Percentiles rank a stretch among this genome's conserved stretches.
Evolutionary conservation across 179 eudicot genomes (phyloP).

Genomic region (Actinidia arguta): DNA sequence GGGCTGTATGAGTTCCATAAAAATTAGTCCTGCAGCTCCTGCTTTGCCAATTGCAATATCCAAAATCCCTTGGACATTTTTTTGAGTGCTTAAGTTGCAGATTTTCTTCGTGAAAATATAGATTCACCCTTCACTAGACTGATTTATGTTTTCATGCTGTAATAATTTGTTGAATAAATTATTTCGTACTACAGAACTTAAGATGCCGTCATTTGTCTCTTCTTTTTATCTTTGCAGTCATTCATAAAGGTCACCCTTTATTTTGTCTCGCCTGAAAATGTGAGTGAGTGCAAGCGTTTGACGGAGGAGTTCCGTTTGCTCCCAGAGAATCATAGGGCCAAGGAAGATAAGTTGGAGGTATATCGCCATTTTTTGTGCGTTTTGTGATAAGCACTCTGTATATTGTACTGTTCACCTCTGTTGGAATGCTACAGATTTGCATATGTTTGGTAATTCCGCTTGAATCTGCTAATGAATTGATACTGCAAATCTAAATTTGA

Average conservation of each 20-base stretch:
- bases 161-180: background rate
- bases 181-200: background rate
- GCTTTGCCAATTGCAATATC: too few relatives aligned
- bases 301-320: slow-evolving; percentile 69
- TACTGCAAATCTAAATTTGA: background rate
- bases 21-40: too few relatives aligned
- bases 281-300: slow-evolving; percentile 59
- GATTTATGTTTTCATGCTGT: background rate
- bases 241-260: slow-evolving; percentile 77
- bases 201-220: background rate
- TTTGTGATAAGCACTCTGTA: background rate
- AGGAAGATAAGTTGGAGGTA: background rate
- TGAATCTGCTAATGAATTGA: background rate
- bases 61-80: too few relatives aligned
- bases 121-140: too few relatives aligned
- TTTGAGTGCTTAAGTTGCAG: too few relatives aligned
- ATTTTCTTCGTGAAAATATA: too few relatives aligned
- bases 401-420: background rate
- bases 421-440: background rate
- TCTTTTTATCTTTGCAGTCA: slow-evolving; percentile 40
- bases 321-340: slow-evolving; percentile 57
- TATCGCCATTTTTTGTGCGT: background rate
- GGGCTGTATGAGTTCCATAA: too few relatives aligned
- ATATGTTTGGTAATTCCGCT: background rate
- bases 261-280: slow-evolving; percentile 77